Evolutionary conservation across 805 yeast species (phyloP).

Genomic region (Starmera quercuum): DNA sequence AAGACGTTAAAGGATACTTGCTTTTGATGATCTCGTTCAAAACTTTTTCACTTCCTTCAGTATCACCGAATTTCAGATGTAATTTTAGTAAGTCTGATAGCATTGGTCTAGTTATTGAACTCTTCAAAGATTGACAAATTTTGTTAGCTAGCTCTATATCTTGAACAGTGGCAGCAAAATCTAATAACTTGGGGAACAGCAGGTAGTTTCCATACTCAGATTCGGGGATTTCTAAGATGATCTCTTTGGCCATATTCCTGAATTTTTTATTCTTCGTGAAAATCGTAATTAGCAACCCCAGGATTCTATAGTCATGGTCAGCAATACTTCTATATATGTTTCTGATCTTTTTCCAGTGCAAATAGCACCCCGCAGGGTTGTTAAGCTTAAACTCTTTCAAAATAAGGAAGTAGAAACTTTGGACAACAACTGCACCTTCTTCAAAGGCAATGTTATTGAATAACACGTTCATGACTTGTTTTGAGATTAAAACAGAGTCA

Average conservation of each 20-base stretch:
- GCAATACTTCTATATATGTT: conserved; percentile 6
- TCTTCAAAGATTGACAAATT: conserved; percentile 5
- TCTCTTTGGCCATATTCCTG: conserved; percentile 8
- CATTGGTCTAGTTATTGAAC: conserved; percentile 11
- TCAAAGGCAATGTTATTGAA: conserved; percentile 5
- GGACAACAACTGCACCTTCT: conserved; percentile 3
- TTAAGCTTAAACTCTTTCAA: conserved; percentile 8
- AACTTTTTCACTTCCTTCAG: conserved; percentile 12
- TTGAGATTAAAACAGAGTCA: conserved; percentile 3
- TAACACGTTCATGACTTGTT: conserved; percentile 5
- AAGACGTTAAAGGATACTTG: neutral
- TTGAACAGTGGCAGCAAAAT: conserved; percentile 4
- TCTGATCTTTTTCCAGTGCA: conserved; percentile 12
- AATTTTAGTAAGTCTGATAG: conserved; percentile 9
- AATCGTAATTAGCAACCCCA: conserved; percentile 8
- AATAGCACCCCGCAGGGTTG: conserved; percentile 14
- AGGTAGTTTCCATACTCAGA: conserved; percentile 6
- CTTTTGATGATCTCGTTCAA: conserved; percentile 10
- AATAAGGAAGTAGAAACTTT: conserved; percentile 8
- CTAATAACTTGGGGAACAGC: conserved; percentile 7
- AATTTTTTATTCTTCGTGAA: conserved; percentile 9
- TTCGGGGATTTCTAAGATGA: conserved; percentile 10
- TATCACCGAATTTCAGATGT: conserved; percentile 12
- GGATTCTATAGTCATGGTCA: conserved; percentile 10
- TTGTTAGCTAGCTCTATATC: conserved; percentile 9